Base-by-base conservation (phyloP, 176 grass and related monocot genomes). In the Oryza meridionalis region DNA sequence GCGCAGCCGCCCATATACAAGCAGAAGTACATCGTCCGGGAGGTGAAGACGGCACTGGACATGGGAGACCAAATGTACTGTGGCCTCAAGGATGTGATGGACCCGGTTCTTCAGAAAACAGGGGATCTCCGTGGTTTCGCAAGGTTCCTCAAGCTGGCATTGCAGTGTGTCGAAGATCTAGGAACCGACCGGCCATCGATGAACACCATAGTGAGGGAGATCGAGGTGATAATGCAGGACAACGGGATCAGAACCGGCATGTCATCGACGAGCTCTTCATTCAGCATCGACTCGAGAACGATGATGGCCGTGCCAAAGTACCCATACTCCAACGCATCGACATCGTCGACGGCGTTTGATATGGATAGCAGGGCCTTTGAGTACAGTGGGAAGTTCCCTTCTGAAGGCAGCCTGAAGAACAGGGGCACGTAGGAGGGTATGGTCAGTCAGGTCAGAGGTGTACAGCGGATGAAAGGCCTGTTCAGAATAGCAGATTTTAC, bases 11-110 rank as follows among this genome's bases (percentile, higher is more conserved):
- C 94, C 1, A 75, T 94, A 75, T 37, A 90, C 40, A 45, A 90
- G 45, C 75, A 91, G 14, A 86, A 86, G 67, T 90, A 94, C 72
- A 82, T 94, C 76, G 94, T 97, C 26, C 84, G 80, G 0, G 87
- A 90, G 80, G 90, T 97, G 84, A 94, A 88, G 72, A 94, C 14
- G 43, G 85, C 90, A 12, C 27, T 92, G 27, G 75, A 97, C 31
- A 88, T 45, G 71, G 53, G 91, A 64, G 87, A 94, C 35, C 68
- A 12, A 44, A 19, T 25, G 12, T 73, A 94, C 69, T 88, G 70
- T 1, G 87, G 94, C 21, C 83, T 97, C 50, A 88, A 83, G 78
- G 89, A 94, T 33, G 73, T 97, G 31, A 92, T 97, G 75, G 94
- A 97, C 75, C 94, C 90, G 0, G 32, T 90, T 33, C 78, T 94